Base-by-base conservation (phyloP, 305 asterid species). In the Plantago rigida region DNA sequence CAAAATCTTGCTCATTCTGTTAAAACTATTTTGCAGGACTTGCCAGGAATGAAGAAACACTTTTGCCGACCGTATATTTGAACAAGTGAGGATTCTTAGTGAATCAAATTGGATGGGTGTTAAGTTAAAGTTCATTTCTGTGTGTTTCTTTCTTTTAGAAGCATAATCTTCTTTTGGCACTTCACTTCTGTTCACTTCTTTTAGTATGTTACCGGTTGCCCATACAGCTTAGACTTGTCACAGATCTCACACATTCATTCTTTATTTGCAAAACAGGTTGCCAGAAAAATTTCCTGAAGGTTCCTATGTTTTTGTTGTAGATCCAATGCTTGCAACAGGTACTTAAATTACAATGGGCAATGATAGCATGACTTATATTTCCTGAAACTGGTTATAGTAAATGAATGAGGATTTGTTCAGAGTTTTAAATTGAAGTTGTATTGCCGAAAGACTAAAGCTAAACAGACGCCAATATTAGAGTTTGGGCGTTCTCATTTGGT, bases 301-400 rank as follows among this genome's bases (percentile, higher is more conserved):
- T 63, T 81, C 94, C 63, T 85, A 83, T 72, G 95, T 89, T 47
- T 77, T 92, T 59, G 79, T 92, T 47, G 76, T 92, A 3, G 99
- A 92, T 75, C 99, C 99, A 66, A 92, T 92, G 99, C 94, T 92
- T 26, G 97, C 97, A 68, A 92, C 99, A 73, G 99, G 99, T 92
- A 72, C 11, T 41, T 31, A 51, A 47, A 26, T 24, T 10, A 19
- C 10, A 14, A 59, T 15, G 13, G 31, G 5, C 10, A 15, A n/a
- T 17, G 9, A 47, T 51, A 10, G 26, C 13, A 15, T 22, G 9
- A 14, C 2, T 62, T 34, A 17, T 17, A 1, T 19, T 17, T 51
- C 46, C 42, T 1, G 5, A 17, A 11, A 14, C 13, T 24, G 42
- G 0, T 39, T 22, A 46, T n/a, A 0, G 1, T 10, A 1, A 29